A percentile compares a stretch with the other conserved stretches of the same genome.
Evolutionary conservation across 768 basidiomycete genomes (phyloP).

Genomic region (Sarcodon sp.): DNA sequence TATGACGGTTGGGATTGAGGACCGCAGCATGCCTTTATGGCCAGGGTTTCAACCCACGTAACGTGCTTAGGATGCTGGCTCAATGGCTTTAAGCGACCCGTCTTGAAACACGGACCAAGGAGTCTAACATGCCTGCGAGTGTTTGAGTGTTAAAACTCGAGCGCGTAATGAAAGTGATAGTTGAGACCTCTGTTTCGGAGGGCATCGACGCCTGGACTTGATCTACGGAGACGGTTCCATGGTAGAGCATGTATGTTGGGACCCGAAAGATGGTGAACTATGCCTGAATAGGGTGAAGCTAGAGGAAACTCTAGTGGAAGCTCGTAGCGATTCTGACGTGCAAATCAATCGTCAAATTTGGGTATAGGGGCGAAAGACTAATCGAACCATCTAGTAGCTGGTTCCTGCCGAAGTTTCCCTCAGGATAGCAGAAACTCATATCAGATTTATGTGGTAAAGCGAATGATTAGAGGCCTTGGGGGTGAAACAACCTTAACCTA

Average conservation of each 20-base stretch:
- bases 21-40: constrained; percentile 44
- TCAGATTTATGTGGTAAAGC: constrained; percentile 56
- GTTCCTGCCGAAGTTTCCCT: constrained; percentile 88
- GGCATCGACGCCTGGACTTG: constrained; percentile 66
- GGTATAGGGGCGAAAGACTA: constrained; percentile 95
- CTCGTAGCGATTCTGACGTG: constrained; percentile 93
- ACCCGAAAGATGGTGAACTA: constrained; percentile 89
- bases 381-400: constrained; percentile 92
- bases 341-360: constrained; percentile 93
- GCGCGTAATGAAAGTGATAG: constrained; percentile 64
- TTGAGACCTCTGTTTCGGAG: constrained; percentile 29
- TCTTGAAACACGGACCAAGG: constrained; percentile 83
- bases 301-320: constrained; percentile 95
- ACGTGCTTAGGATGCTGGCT: constrained; percentile 62
- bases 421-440: constrained; percentile 54
- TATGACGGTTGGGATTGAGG: constrained; percentile 47
- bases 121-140: constrained; percentile 78
- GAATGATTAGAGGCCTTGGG: constrained; percentile 89
- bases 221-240: constrained; percentile 63
- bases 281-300: constrained; percentile 85
- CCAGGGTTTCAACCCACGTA: constrained; percentile 36
- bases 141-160: constrained; percentile 59
- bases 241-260: constrained; percentile 78
- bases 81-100: constrained; percentile 72
- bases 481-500: constrained; percentile 84